These are phyloP conservation scores for Hyphodiscus sp. DNA, from an alignment of 2,329 filamentous ascomycete species.

Conservation along the genomic window DNA sequence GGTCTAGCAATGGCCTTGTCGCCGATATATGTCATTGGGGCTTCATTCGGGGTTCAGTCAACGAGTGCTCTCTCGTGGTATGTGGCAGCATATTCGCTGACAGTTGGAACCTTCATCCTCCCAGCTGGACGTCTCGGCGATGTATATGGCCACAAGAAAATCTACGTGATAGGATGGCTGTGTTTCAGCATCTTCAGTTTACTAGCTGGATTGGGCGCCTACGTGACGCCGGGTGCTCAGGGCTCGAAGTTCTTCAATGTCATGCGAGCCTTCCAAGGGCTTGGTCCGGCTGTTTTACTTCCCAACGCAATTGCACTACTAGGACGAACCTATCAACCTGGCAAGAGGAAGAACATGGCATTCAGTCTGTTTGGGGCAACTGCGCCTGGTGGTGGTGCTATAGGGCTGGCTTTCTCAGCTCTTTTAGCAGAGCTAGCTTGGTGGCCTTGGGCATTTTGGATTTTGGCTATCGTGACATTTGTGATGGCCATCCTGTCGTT, in stretches of 20 bases:
- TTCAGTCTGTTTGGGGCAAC: constrained; percentile 42
- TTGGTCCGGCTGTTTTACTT: constrained; percentile 45
- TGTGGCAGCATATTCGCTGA: constrained; percentile 51
- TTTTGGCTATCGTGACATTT: constrained; percentile 35
- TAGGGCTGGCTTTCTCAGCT: constrained; percentile 36
- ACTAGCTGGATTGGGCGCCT: constrained; percentile 26
- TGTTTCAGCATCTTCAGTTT: constrained; percentile 26
- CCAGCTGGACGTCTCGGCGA: constrained; percentile 45
- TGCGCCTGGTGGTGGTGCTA: constrained; percentile 39
- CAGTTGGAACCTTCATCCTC: constrained; percentile 47
- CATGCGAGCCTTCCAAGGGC: constrained; percentile 48
- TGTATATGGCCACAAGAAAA: constrained; percentile 44
- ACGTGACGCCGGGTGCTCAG: neutral
- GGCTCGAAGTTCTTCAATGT: constrained; percentile 36
- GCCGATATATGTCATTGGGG: constrained; percentile 42
- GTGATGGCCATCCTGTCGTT: constrained; percentile 31
- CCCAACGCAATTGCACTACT: constrained; percentile 47
- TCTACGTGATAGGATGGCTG: constrained; percentile 41
- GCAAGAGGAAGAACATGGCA: constrained; percentile 36
- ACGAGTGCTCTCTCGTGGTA: constrained; percentile 46
- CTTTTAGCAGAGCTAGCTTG: constrained; percentile 35
- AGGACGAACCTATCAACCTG: constrained; percentile 40
- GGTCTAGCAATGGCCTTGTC: constrained; percentile 43
- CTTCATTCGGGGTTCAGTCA: constrained; percentile 38
- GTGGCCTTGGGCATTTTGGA: constrained; percentile 48